These are phyloP conservation scores for Pseudocercospora macadamiae DNA, from an alignment of 2,329 filamentous ascomycete species.

Conservation along the genomic window DNA sequence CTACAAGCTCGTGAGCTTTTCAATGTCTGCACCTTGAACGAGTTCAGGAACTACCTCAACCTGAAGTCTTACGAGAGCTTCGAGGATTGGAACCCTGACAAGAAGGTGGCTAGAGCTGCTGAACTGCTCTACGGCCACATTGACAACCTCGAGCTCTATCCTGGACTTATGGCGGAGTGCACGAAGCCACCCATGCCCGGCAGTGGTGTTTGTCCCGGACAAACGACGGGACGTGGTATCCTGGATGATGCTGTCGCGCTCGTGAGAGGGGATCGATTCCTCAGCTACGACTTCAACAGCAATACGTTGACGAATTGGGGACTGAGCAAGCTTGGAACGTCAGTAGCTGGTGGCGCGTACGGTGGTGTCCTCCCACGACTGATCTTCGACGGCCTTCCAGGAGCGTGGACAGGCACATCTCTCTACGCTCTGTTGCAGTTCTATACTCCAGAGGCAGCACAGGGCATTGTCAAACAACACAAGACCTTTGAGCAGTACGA, in stretches of 20 bases:
- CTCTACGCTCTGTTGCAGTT: slow-evolving; percentile 54
- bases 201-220: slow-evolving; percentile 50
- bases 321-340: slow-evolving; percentile 45
- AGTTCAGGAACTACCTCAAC: slow-evolving; percentile 46
- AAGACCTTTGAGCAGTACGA: slow-evolving; percentile 52
- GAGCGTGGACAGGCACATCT: slow-evolving; percentile 53
- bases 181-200: slow-evolving; percentile 57
- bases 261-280: slow-evolving; percentile 51
- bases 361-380: slow-evolving; percentile 48
- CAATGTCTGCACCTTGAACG: slow-evolving; percentile 57
- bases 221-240: slow-evolving; percentile 52
- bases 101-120: slow-evolving; percentile 41
- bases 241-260: slow-evolving; percentile 54
- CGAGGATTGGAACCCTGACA: slow-evolving; percentile 41
- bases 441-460: slow-evolving; percentile 54
- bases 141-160: slow-evolving; percentile 61
- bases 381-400: slow-evolving; percentile 52
- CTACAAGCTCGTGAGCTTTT: slow-evolving; percentile 51
- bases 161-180: slow-evolving; percentile 59
- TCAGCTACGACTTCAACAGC: slow-evolving; percentile 54
- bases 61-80: slow-evolving; percentile 42
- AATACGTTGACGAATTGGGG: slow-evolving; percentile 56
- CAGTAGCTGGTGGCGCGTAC: slow-evolving; percentile 35
- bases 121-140: slow-evolving; percentile 56
- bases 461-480: slow-evolving; percentile 53